Evolutionary conservation across 495 filamentous ascomycete genomes (phyloP), one percentile per base, ranked within the genome.

Genomic region (Niebla homalea): DNA sequence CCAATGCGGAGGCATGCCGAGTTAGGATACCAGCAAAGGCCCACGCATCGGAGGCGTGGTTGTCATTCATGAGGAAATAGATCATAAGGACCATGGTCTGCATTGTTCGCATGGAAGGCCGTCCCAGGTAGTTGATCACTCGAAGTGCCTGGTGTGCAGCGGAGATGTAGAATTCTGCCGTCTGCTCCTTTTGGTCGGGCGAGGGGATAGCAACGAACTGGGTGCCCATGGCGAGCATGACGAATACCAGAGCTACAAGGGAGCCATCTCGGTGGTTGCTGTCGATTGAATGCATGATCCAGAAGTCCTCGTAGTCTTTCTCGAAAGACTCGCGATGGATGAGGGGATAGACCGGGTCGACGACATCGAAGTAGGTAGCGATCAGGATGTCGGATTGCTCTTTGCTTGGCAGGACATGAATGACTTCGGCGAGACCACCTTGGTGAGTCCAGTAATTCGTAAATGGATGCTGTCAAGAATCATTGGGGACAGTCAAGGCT

Each of bases 51-150:
- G 79, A 80, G 6, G 80, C 79, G 50, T 85, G 82, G 52, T 84
- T 84, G 59, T 85, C 83, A 60, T 87, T 87, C 62, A 87, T 83
- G 21, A 87, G 69, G 57, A 86, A 87, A 57, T 85, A 85, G 15
- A 76, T 79, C 42, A 85, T 76, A 5, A 86, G 60, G 0, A 85
- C 77, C 82, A 87, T 86, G 14, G 83, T 77, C 55, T 84, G 79
- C 48, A 86, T 78, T 2, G 78, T 77, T n/a, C 73, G 67, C 32
- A 84, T 65, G 0, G 78, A 80, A 5, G 80, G 77, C 23, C 73
- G 75, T 52, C 79, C 83, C 4, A 85, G 70, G 53, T 86, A 87
- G 0, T 79, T 81, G 47, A 71, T 77, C 59, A 85, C 71, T 1
- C 80, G 70, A 26, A 87, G 62, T 0, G 81, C 75, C 59, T 87